These are phyloP conservation scores for Thermomyces lanuginosus DNA, from an alignment of 2,329 filamentous ascomycete species.

Conservation along the genomic window DNA sequence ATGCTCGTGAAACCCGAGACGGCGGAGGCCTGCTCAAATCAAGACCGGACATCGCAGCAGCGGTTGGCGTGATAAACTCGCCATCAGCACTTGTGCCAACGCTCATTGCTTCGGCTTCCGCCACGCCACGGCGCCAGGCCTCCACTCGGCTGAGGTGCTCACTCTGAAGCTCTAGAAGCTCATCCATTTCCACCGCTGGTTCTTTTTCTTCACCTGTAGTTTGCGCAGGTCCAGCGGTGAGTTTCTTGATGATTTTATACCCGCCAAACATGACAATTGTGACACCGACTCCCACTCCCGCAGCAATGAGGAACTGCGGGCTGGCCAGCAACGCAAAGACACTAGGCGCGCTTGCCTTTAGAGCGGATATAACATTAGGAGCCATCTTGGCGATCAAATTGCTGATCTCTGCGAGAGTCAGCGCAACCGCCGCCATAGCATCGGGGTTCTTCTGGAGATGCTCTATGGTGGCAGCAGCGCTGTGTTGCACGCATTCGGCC, in stretches of 20 bases:
- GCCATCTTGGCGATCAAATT: slow-evolving; percentile 68
- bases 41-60: slow-evolving; percentile 33
- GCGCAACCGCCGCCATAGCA: slow-evolving; percentile 79
- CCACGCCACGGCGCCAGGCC: slow-evolving; percentile 47
- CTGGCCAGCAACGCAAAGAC: slow-evolving; percentile 74
- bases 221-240: slow-evolving; percentile 31
- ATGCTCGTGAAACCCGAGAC: slow-evolving; percentile 8
- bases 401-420: slow-evolving; percentile 83
- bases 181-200: slow-evolving; percentile 31
- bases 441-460: slow-evolving; percentile 72
- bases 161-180: slow-evolving; percentile 38
- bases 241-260: slow-evolving; percentile 91
- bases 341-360: slow-evolving; percentile 70
- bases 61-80: slow-evolving; percentile 47
- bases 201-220: slow-evolving; percentile 7
- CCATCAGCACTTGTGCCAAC: slow-evolving; percentile 46
- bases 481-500: slow-evolving; percentile 74
- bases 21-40: slow-evolving; percentile 18
- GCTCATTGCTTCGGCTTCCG: slow-evolving; percentile 38
- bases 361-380: slow-evolving; percentile 54
- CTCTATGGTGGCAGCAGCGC: slow-evolving; percentile 64
- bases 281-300: slow-evolving; percentile 75
- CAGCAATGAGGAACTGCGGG: slow-evolving; percentile 88
- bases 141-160: slow-evolving; percentile 43
- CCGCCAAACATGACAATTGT: slow-evolving; percentile 91